Percentiles rank a stretch among this genome's conserved stretches.
Evolutionary conservation across 176 grass and related monocot genomes (phyloP).

Genomic region (Thinopyrum elongatum): DNA sequence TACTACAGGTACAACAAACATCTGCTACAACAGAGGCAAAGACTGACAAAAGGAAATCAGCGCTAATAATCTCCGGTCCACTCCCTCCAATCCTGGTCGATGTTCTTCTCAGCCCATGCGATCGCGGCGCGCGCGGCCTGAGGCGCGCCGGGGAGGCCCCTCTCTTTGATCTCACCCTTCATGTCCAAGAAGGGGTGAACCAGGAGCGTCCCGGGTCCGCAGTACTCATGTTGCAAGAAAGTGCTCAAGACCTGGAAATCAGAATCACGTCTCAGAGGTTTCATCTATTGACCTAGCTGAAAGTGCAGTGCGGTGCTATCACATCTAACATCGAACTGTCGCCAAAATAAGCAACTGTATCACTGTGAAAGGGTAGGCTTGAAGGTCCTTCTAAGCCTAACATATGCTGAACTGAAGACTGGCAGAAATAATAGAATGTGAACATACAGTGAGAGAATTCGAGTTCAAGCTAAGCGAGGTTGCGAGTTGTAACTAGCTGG

Average conservation of each 20-base stretch:
- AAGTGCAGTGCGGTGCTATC: neutral
- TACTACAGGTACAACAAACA: constrained; percentile 4
- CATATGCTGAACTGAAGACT: neutral
- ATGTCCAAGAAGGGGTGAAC: constrained; percentile 90
- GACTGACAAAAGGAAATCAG: neutral
- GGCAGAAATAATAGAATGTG: neutral
- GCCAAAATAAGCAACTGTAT: neutral
- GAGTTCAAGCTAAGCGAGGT: neutral
- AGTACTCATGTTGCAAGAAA: constrained; percentile 67
- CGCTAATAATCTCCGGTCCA: constrained; percentile 63
- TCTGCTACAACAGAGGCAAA: neutral
- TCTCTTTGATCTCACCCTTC: constrained; percentile 60
- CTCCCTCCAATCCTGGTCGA: constrained; percentile 81
- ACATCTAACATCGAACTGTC: neutral
- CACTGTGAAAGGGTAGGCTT: neutral
- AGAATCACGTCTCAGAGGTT: constrained; percentile 7
- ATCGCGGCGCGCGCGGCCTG: constrained; percentile 70
- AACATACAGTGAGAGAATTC: neutral
- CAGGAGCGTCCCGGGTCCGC: constrained; percentile 77
- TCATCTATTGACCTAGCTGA: neutral
- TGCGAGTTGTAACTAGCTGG: neutral
- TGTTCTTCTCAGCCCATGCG: constrained; percentile 77
- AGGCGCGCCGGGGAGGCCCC: constrained; percentile 61
- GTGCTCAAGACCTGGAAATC: constrained; percentile 52
- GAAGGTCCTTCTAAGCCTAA: neutral